Evolutionary conservation across 129 eudicot species (phyloP), one percentile per base, ranked within the genome.

Genomic region (Heracleum sosnowskyi): DNA sequence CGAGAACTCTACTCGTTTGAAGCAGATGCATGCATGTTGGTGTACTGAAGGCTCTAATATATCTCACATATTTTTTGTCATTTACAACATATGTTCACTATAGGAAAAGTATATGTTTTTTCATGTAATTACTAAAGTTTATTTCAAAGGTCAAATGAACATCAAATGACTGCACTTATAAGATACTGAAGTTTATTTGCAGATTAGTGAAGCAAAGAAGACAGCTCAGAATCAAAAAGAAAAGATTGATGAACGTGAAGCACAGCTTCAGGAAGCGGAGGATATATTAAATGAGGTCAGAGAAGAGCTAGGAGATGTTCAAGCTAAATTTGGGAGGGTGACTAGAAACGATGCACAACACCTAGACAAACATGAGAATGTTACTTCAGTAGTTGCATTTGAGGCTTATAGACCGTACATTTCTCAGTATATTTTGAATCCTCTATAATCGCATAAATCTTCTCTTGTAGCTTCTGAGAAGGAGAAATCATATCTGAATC

Each of bases 241-340:
- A 86, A 71, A 97, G 89, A 74, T 77, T 90, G 78, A 84, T 79
- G 86, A 86, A 81, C 92, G 83, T 35, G 94, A 92, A 69, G 73
- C 87, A n/a, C 88, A 88, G 76, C 82, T 95, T 83, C 92, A 95
- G 44, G 99, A 96, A 81, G 97, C 97, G 1, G 97, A 96, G 83
- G 99, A 96, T 76, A 96, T 96, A 76, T 97, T 96, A 33, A 87
- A 78, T 74, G 94, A 96, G 74, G 97, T 96, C 76, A 82, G 99
- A 79, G 88, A 86, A 62, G 97, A 96, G 75, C 76, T 92, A 64
- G 83, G 90, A 82, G 82, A 89, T 78, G 91, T 79, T 39, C 96
- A 92, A 71, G 70, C 84, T 22, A 88, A 89, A 76, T 76, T 90
- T 33, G 97, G 85, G 81, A 79, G 80, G 75, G 51, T 24, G 93